Evolutionary conservation across 768 basidiomycete species (phyloP), one percentile per base, ranked within the genome.

Genomic region (Sistotremastrum niveocremeum): DNA sequence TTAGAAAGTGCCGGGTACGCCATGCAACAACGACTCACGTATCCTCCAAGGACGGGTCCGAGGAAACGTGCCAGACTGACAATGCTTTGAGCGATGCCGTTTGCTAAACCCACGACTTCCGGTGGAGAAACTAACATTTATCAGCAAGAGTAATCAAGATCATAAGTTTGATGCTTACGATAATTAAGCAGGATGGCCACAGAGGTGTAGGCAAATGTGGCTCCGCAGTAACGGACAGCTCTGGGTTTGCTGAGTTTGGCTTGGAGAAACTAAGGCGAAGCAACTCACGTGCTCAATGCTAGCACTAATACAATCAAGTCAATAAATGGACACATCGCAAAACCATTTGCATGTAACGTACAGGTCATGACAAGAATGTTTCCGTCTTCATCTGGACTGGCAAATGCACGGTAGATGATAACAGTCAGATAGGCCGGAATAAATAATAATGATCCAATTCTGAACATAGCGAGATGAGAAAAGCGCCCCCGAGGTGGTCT

Each of bases 51-150:
- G 37, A 89, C 75, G 20, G 91, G 89, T 20, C 89, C 95, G 35
- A 88, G 56, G 65, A 91, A 95, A 37, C 95, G 76, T 4, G 93
- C 88, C 29, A 94, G 77, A 52, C 88, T 91, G 51, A 94, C 93
- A 33, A 89, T 84, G 56, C 88, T 91, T 62, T 99, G 95, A 0
- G 91, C 95, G 20, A 94, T 78, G 11, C 94, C 95, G 57, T 98
- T 99, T 7, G 94, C 88, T 49, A 88, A 77, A 5, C 90, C 88
- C 37, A 98, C 78, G 6, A 88, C 79, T 36, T 73, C 72, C 1
- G 91, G 89, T 2, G 94, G 91, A 0, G 91, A 88, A 84, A 94
- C 87, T 90, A 48, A 41, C 47, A 40, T 34, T 29, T 7, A 9
- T 37, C 50, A 34, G 30, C 41, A 46, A 43, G 30, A 6, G 44